These are phyloP conservation scores for Aureobasidium sp. DNA, from an alignment of 2,329 filamentous ascomycete genomes.

Conservation along the genomic window DNA sequence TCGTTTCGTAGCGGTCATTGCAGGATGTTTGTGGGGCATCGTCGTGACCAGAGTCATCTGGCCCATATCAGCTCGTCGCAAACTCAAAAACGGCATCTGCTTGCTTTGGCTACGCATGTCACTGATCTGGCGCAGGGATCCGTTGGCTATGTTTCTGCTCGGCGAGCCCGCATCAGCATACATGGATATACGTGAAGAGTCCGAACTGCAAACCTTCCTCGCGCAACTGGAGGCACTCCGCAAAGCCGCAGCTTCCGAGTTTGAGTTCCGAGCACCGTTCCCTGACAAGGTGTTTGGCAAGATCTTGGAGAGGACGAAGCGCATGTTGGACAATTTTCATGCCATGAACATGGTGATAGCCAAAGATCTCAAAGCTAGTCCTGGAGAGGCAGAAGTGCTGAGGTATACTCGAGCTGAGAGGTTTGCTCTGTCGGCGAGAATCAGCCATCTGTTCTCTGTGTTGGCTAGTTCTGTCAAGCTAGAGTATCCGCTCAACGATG, in stretches of 20 bases:
- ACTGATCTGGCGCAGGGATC: constrained; percentile 91
- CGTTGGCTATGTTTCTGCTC: constrained; percentile 59
- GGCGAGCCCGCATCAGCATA: constrained; percentile 45
- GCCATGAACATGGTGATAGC: constrained; percentile 90
- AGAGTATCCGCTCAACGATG: constrained; percentile 86
- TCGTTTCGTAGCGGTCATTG: constrained; percentile 75
- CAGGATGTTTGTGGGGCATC: constrained; percentile 86
- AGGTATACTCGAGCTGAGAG: constrained; percentile 73
- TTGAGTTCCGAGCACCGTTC: constrained; percentile 82
- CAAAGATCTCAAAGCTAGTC: constrained; percentile 65
- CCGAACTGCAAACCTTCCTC: constrained; percentile 72
- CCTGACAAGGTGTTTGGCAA: constrained; percentile 63
- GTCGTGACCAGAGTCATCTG: constrained; percentile 83
- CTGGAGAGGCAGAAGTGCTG: constrained; percentile 74
- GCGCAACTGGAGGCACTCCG: constrained; percentile 67
- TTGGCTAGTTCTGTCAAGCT: constrained; percentile 89
- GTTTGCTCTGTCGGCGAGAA: constrained; percentile 71
- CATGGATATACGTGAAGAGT: constrained; percentile 81
- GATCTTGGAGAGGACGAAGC: constrained; percentile 70
- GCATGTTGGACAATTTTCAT: constrained; percentile 87
- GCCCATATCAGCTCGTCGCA: constrained; percentile 83
- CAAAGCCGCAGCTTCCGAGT: constrained; percentile 69
- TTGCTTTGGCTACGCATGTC: constrained; percentile 93
- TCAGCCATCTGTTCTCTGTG: constrained; percentile 80
- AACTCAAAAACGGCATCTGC: constrained; percentile 81